Evolutionary conservation across 805 yeast genomes (phyloP), one percentile per base, ranked within the genome.

Genomic region (Yarrowia bubula): DNA sequence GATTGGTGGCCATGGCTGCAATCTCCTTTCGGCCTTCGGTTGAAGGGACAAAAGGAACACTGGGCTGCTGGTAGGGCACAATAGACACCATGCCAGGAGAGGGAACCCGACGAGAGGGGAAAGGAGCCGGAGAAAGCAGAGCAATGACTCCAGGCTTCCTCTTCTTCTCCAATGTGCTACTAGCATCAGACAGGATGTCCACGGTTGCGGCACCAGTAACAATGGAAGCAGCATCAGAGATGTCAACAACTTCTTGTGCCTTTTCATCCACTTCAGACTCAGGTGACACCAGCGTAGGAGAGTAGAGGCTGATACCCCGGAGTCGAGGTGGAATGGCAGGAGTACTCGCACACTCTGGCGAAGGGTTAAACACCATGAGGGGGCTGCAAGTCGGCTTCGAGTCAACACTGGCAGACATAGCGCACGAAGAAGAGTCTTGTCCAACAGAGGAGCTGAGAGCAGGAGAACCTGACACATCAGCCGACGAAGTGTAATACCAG

Each of bases 1-100:
- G 17, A 37, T 53, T 39, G 31, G 37, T 53, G 32, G 61, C 38
- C 61, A 53, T 53, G n/a, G 37, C 61, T 11, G 44, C 61, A 41
- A 53, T 53, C 31, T 53, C 61, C 61, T 53, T 53, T n/a, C 46
- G 44, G 17, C 46, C 46, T 11, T 17, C 47, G 1, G 61, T 38
- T 0, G 61, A 53, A 15, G 47, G 47, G 6, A 31, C 22, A 15
- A 53, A 39, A 1, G 46, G 44, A 15, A 50, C 57, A 1, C 9
- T 50, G 14, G 42, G 43, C 4, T n/a, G 57, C 33, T 50, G 32
- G 43, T 50, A 50, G 9, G 57, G 57, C 3, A 50, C 57, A 37
- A 50, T 37, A 10, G 57, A 37, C 3, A 50, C 32, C 8, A 50
- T 10, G 0, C 57, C 57, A 14, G 57, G 57, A 22, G 43, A 22